A percentile compares a stretch with the other conserved stretches of the same genome.
phyloP scores from a whole-genome alignment of 495 filamentous ascomycete genomes.

The Xylaria cubensis region DNA sequence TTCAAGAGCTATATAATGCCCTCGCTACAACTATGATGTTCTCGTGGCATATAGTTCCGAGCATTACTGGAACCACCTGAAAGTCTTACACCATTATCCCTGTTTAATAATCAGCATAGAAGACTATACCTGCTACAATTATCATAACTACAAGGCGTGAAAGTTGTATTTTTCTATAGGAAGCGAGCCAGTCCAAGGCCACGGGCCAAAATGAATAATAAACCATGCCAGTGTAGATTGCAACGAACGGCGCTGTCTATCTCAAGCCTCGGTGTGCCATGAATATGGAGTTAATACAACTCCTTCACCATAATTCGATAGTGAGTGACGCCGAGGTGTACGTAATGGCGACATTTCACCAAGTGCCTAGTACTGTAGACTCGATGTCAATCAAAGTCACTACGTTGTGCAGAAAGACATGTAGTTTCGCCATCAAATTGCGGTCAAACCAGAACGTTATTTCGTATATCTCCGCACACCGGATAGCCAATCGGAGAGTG shows the following conservation, averaged over 20 bases:
- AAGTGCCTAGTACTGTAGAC: neutral
- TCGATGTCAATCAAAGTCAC: neutral
- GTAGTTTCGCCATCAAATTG: neutral
- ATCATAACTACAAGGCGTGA: neutral
- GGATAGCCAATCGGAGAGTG: conserved; percentile 8
- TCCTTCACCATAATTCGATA: neutral
- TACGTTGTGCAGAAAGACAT: neutral
- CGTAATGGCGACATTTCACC: neutral
- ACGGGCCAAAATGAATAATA: neutral
- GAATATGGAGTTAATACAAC: neutral
- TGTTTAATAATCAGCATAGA: neutral
- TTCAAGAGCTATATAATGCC: neutral
- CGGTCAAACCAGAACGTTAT: neutral
- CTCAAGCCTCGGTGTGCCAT: neutral
- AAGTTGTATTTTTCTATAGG: neutral
- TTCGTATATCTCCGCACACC: neutral
- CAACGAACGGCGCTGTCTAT: neutral
- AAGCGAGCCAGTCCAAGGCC: neutral
- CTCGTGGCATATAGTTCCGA: neutral
- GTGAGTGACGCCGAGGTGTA: neutral
- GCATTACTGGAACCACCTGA: no score
- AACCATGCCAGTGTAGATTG: neutral
- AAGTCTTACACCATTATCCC: neutral
- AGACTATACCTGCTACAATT: neutral
- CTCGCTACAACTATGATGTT: neutral